Conservation (phyloP, 352 stramenopile species). For the Phytophthora idaei region DNA sequence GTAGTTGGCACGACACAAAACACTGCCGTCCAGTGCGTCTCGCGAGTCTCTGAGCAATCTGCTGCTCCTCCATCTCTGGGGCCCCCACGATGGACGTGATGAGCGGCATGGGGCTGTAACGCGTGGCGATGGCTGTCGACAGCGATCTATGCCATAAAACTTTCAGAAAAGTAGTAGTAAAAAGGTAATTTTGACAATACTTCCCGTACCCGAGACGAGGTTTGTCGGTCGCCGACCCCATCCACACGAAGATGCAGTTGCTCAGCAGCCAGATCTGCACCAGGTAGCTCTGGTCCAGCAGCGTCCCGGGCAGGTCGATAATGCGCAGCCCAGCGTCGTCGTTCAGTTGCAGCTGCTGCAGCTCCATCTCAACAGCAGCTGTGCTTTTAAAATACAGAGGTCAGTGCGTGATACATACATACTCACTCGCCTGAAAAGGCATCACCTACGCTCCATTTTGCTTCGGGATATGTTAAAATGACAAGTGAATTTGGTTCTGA, state of each 20-base stretch:
- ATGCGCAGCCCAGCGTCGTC: slow-evolving; percentile 36
- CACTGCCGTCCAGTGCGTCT: slow-evolving; percentile 68
- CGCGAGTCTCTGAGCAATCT: slow-evolving; percentile 80
- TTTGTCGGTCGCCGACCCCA: slow-evolving; percentile 57
- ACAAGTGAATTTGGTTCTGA: not conserved
- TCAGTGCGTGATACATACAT: not conserved
- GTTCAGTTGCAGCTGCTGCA: slow-evolving; percentile 25
- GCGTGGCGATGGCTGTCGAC: slow-evolving; percentile 78
- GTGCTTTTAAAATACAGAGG: not conserved
- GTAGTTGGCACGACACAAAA: slow-evolving; percentile 84
- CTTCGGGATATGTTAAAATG: not conserved
- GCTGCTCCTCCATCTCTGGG: slow-evolving; percentile 77
- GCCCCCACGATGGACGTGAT: slow-evolving; percentile 74
- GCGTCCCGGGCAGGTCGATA: slow-evolving; percentile 57
- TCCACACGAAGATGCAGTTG: slow-evolving; percentile 81
- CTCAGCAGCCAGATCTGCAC: slow-evolving; percentile 77
- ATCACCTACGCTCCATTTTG: slow-evolving; percentile 8
- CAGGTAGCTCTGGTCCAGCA: slow-evolving; percentile 74
- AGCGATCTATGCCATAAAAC: slow-evolving; percentile 49
- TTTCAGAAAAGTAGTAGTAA: slow-evolving; percentile 3
- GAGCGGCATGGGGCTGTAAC: slow-evolving; percentile 81
- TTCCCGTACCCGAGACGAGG: slow-evolving; percentile 29
- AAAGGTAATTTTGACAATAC: not conserved
- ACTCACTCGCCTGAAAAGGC: not conserved
- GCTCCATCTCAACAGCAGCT: slow-evolving; percentile 10